Conservation (phyloP, 2,329 filamentous ascomycete genomes). For the Epichloe sylvatica region DNA sequence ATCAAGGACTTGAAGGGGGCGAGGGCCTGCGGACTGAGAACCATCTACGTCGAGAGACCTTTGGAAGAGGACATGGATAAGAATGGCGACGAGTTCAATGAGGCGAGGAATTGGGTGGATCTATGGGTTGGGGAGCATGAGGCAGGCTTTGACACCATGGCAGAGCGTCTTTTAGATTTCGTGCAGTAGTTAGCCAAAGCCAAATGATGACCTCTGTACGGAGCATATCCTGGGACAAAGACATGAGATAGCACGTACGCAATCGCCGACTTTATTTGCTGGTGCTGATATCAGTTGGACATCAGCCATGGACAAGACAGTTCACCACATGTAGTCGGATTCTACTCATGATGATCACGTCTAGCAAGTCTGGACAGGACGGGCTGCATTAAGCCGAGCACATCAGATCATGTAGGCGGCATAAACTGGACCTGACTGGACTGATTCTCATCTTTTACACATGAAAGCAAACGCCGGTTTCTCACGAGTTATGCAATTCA, state of each 20-base stretch:
- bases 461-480: too few relatives aligned
- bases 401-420: too few relatives aligned
- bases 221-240: neutral
- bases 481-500: neutral
- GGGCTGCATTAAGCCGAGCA: too few relatives aligned
- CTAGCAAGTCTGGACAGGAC: too few relatives aligned
- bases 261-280: too few relatives aligned
- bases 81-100: slow-evolving; percentile 36
- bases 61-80: slow-evolving; percentile 48
- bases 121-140: slow-evolving; percentile 23
- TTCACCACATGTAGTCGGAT: too few relatives aligned
- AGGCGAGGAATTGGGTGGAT: slow-evolving; percentile 32
- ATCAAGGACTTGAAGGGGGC: slow-evolving; percentile 55
- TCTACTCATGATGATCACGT: too few relatives aligned
- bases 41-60: slow-evolving; percentile 58
- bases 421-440: too few relatives aligned
- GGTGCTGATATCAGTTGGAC: too few relatives aligned
- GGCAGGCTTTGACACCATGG: slow-evolving; percentile 19
- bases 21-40: slow-evolving; percentile 47
- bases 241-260: neutral
- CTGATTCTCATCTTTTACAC: too few relatives aligned
- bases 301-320: too few relatives aligned
- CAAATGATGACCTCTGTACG: neutral
- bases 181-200: neutral
- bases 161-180: slow-evolving; percentile 13